phyloP scores from a whole-genome alignment of 208 protist genomes.

The Leishmania gerbilli region DNA sequence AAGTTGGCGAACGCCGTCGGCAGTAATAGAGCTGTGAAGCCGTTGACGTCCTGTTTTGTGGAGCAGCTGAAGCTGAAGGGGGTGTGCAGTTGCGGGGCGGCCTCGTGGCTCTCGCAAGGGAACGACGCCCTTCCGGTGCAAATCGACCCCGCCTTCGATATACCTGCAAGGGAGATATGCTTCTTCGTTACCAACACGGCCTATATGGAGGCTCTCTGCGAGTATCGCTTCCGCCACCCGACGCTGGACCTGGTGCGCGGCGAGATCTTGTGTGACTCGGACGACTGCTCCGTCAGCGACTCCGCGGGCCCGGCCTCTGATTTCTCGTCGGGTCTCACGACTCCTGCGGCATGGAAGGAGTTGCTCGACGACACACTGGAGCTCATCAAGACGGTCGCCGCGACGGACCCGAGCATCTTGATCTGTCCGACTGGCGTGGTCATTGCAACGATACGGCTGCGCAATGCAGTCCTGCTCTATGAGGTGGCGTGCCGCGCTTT shows the following conservation, averaged over 20 bases:
- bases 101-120: background rate
- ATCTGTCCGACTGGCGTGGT: conserved; percentile 2
- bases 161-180: background rate
- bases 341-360: conserved; percentile 20
- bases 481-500: conserved; percentile 22
- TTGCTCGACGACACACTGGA: conserved; percentile 39
- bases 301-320: background rate
- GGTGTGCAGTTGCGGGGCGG: no score
- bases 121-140: background rate
- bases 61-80: background rate
- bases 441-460: conserved; percentile 7
- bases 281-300: background rate
- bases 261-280: conserved; percentile 2
- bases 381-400: conserved; percentile 34
- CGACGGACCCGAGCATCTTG: background rate
- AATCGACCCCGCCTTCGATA: background rate
- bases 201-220: conserved; percentile 39
- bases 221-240: conserved; percentile 36
- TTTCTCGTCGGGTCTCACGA: background rate
- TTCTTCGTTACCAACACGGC: conserved; percentile 19
- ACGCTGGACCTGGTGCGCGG: conserved; percentile 26
- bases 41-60: background rate
- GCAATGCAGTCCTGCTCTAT: conserved; percentile 22
- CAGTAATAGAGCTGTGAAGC: background rate
- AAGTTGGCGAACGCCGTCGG: background rate